A percentile compares a stretch with the other conserved stretches of the same genome.
phyloP scores from a whole-genome alignment of 805 yeast species.

The Kodamaea restingae region DNA sequence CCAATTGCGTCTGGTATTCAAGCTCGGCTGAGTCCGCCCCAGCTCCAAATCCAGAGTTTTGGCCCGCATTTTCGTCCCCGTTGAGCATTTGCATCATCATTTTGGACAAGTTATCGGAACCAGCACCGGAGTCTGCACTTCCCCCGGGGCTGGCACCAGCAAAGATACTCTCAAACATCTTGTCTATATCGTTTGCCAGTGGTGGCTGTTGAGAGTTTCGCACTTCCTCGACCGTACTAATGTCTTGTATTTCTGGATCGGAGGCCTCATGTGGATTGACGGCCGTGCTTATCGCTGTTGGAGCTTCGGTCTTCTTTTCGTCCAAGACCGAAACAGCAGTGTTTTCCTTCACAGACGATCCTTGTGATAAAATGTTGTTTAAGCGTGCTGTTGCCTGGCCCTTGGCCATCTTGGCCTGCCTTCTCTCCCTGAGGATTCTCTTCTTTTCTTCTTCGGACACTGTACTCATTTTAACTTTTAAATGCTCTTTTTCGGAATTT shows the following conservation, averaged over 20 bases:
- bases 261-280: constrained; percentile 17
- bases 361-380: constrained; percentile 39
- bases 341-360: constrained; percentile 33
- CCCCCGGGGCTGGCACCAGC: constrained; percentile 14
- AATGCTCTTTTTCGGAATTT: constrained; percentile 1
- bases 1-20: constrained; percentile 27
- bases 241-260: constrained; percentile 41
- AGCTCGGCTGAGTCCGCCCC: constrained; percentile 6
- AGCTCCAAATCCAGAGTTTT: too few species aligned
- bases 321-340: constrained; percentile 35
- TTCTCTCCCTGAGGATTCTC: constrained; percentile 54
- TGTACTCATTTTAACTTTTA: constrained; percentile 28
- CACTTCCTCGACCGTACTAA: constrained; percentile 17
- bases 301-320: constrained; percentile 10
- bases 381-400: constrained; percentile 54
- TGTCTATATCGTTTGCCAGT: constrained; percentile 27
- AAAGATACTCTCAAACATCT: constrained; percentile 30
- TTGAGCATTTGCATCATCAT: constrained; percentile 24
- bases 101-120: constrained; percentile 25
- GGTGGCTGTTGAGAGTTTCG: constrained; percentile 11
- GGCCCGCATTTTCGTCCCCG: constrained; percentile 3
- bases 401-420: constrained; percentile 58
- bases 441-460: constrained; percentile 56
- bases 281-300: background rate
- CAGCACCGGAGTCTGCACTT: constrained; percentile 1